These are phyloP conservation scores for Casuarina cunninghamiana DNA, from an alignment of 306 rosid species.

Conservation along the genomic window DNA sequence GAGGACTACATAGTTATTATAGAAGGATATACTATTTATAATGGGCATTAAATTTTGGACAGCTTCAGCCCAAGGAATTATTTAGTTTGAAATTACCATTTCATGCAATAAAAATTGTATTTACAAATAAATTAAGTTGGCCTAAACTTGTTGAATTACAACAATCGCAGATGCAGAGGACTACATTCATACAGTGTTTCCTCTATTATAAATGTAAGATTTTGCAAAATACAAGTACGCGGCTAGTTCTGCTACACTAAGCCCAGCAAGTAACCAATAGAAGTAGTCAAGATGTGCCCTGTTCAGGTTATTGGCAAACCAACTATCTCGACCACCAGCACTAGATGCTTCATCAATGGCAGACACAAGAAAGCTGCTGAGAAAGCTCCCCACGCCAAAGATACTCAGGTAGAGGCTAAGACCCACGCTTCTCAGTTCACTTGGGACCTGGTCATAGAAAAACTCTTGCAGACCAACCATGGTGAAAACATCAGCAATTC, in stretches of 20 bases:
- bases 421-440: constrained; percentile 26
- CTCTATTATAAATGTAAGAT: neutral
- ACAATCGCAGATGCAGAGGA: neutral
- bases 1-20: too few species aligned
- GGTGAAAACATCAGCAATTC: constrained; percentile 17
- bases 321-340: constrained; percentile 16
- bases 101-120: too few species aligned
- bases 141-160: too few species aligned
- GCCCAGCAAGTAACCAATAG: constrained; percentile 22
- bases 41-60: too few species aligned
- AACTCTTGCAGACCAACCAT: neutral
- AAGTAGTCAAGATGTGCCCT: constrained; percentile 27
- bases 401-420: constrained; percentile 25
- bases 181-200: constrained; percentile 8
- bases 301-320: constrained; percentile 31
- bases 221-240: neutral
- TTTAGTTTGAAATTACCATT: too few species aligned
- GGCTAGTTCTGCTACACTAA: constrained; percentile 6
- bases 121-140: too few species aligned
- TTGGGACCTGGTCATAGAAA: constrained; percentile 27
- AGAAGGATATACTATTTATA: too few species aligned
- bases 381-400: constrained; percentile 23
- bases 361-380: constrained; percentile 19
- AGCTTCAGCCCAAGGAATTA: too few species aligned
- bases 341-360: constrained; percentile 20